Evolutionary conservation across 495 filamentous ascomycete genomes (phyloP).

Genomic region (Aspergillus diversus): DNA sequence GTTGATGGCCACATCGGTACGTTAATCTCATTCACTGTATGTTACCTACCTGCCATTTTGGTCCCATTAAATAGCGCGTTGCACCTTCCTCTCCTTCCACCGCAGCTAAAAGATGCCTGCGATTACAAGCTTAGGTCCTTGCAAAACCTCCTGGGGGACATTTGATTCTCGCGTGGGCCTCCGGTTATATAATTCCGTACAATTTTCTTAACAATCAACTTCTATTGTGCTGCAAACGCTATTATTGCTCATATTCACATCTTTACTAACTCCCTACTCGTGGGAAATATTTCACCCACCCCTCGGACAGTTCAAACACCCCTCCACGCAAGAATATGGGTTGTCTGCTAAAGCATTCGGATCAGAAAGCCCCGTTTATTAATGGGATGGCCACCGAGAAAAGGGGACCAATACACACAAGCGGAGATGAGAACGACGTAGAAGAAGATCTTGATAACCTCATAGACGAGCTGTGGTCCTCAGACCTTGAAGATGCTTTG

Average conservation of each 20-base stretch:
- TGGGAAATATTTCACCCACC: background rate
- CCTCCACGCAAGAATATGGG: background rate
- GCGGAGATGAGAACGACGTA: slow-evolving; percentile 60
- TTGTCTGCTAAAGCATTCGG: background rate
- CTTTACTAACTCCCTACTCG: background rate
- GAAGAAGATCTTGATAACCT: slow-evolving; percentile 78
- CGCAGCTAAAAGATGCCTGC: background rate
- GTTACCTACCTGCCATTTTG: background rate
- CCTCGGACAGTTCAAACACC: background rate
- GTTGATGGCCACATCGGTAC: background rate
- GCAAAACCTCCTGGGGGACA: too few species aligned
- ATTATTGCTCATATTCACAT: background rate
- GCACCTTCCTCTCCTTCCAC: background rate
- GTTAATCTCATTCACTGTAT: background rate
- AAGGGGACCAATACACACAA: slow-evolving; percentile 19
- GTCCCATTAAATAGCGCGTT: background rate
- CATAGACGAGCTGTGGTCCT: slow-evolving; percentile 80
- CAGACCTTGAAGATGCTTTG: slow-evolving; percentile 68
- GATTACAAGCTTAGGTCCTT: background rate
- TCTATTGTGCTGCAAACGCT: background rate
- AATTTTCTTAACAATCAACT: background rate
- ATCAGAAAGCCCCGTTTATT: slow-evolving; percentile 6
- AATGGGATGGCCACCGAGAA: slow-evolving; percentile 21
- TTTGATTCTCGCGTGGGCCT: too few species aligned
- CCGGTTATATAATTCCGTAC: background rate